Percentiles rank a stretch among this genome's conserved stretches.
These are phyloP conservation scores for Adansonia madagascariensis DNA, from an alignment of 441 rosid genomes.

Conservation along the genomic window DNA sequence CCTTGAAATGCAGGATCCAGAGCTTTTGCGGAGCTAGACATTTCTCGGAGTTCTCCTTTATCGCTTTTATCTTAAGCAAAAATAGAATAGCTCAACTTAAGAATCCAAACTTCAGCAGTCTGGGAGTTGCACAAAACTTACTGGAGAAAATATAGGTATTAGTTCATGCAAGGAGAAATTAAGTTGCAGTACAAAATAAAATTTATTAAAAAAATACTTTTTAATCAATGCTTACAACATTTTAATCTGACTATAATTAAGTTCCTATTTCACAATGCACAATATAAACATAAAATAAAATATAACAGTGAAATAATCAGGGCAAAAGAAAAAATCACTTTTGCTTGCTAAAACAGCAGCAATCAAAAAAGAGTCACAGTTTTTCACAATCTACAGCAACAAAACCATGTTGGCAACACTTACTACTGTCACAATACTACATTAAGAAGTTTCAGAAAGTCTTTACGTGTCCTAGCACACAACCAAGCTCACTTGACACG, in stretches of 20 bases:
- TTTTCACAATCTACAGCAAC: not conserved
- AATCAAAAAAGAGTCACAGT: not conserved
- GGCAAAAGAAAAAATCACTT: not conserved
- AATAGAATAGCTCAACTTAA: constrained; percentile 28
- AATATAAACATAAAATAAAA: constrained; percentile 16
- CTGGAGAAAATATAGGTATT: not conserved
- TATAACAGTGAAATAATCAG: not conserved
- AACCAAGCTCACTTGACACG: not conserved
- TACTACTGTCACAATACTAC: not conserved
- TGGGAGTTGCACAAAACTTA: constrained; percentile 31
- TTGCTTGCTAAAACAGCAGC: not conserved
- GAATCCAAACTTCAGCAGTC: constrained; percentile 30
- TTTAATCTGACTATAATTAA: constrained; percentile 5
- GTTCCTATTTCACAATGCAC: not conserved
- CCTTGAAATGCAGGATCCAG: constrained; percentile 98
- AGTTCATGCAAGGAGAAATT: constrained; percentile 16
- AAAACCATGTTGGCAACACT: not conserved
- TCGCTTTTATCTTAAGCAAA: constrained; percentile 28
- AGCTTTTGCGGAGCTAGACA: constrained; percentile 81
- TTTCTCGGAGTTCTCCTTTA: constrained; percentile 34
- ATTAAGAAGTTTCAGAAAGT: not conserved
- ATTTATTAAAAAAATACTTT: constrained; percentile 4
- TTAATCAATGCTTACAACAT: not conserved
- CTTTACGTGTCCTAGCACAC: not conserved
- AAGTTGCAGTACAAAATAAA: constrained; percentile 5